Evolutionary conservation across 495 filamentous ascomycete genomes (phyloP).

Genomic region (Darksidea phi): DNA sequence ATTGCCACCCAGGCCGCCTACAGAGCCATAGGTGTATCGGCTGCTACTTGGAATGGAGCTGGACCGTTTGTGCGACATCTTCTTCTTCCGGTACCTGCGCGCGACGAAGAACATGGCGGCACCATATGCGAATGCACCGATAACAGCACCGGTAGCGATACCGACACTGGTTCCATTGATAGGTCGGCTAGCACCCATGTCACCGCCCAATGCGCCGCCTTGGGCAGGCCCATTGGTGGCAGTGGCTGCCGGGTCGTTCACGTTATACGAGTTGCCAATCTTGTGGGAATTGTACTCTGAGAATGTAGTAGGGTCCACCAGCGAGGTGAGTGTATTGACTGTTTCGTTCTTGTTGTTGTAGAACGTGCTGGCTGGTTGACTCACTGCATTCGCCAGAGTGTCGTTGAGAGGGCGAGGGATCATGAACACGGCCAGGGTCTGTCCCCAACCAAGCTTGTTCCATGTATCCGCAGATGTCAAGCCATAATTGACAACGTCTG

Average conservation of each 20-base stretch:
- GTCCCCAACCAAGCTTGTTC: conserved; percentile 68
- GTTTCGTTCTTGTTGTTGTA: conserved; percentile 65
- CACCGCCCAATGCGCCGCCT: conserved; percentile 48
- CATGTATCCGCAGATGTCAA: conserved; percentile 78
- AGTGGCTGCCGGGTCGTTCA: conserved; percentile 38
- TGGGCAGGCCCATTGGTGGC: conserved; percentile 13
- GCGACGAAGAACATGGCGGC: conserved; percentile 98
- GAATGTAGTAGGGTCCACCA: conserved; percentile 77
- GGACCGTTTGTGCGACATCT: conserved; percentile 73
- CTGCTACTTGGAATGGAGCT: conserved; percentile 57
- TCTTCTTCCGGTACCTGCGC: conserved; percentile 85
- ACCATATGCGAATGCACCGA: conserved; percentile 85
- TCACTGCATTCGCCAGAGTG: conserved; percentile 61
- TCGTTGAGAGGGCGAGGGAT: conserved; percentile 67
- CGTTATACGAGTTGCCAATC: conserved; percentile 54
- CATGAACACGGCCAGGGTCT: conserved; percentile 73
- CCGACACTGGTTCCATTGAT: conserved; percentile 77
- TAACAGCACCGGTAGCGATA: conserved; percentile 74
- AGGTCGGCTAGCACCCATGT: conserved; percentile 52
- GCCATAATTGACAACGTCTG: conserved; percentile 63
- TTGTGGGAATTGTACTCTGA: conserved; percentile 53
- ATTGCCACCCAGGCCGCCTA: conserved; percentile 52
- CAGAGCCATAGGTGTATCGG: conserved; percentile 51
- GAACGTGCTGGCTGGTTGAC: conserved; percentile 65
- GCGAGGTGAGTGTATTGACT: conserved; percentile 65